phyloP scores from a whole-genome alignment of 176 grass and related monocot genomes.

The Poa pratensis region DNA sequence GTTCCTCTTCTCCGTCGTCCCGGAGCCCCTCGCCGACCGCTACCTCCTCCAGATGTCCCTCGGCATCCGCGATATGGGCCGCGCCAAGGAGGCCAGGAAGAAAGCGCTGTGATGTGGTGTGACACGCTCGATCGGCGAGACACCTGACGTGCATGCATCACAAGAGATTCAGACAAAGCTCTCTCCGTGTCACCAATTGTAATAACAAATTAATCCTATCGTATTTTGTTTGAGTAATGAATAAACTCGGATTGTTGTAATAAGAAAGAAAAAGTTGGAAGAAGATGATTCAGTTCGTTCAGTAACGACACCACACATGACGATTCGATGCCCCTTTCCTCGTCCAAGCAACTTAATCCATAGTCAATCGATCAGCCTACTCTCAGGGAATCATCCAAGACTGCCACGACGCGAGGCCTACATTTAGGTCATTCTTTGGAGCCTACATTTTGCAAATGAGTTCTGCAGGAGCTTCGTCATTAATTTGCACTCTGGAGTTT shows the following conservation, averaged over 20 bases:
- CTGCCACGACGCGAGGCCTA: too few relatives aligned
- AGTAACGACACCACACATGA: neutral
- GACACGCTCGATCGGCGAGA: neutral
- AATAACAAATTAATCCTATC: neutral
- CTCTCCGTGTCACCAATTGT: neutral
- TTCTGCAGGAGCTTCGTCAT: too few relatives aligned
- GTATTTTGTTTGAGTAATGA: too few relatives aligned
- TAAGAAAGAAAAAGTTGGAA: too few relatives aligned
- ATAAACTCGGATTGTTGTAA: too few relatives aligned
- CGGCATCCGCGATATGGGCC: conserved; percentile 46
- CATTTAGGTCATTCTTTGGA: too few relatives aligned
- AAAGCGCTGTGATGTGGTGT: conserved; percentile 12
- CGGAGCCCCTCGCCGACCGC: conserved; percentile 39
- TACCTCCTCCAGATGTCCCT: conserved; percentile 41
- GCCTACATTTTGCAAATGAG: too few relatives aligned
- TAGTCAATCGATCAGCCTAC: too few relatives aligned
- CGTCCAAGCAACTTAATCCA: neutral
- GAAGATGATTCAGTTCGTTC: too few relatives aligned
- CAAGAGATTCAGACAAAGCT: neutral
- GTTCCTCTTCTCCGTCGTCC: conserved; percentile 53
- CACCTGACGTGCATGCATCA: neutral
- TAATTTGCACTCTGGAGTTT: too few relatives aligned
- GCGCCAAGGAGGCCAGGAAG: conserved; percentile 44
- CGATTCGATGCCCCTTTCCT: neutral
- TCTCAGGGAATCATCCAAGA: too few relatives aligned